Evolutionary conservation across 805 yeast genomes (phyloP).

Genomic region (Candida maltosa): DNA sequence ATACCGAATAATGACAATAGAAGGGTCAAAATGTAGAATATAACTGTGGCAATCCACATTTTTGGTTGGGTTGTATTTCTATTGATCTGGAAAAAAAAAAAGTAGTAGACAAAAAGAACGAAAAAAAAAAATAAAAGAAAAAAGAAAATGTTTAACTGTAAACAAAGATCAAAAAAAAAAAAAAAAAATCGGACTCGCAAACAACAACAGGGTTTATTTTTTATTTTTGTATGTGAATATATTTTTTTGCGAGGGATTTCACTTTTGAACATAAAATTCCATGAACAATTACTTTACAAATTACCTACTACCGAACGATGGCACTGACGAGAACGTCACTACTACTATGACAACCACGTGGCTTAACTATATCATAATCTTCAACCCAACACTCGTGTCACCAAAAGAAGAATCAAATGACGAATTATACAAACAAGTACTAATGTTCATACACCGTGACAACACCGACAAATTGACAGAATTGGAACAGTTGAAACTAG

Average conservation of each 20-base stretch:
- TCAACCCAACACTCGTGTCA: conserved; percentile 26
- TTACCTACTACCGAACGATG: too few species aligned
- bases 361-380: conserved; percentile 25
- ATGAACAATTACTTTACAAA: too few species aligned
- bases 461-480: conserved; percentile 9
- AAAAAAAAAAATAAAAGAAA: too few species aligned
- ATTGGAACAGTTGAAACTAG: conserved; percentile 23
- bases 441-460: conserved; percentile 21
- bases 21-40: conserved; percentile 26
- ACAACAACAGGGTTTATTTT: too few species aligned
- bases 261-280: too few species aligned
- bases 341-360: too few species aligned
- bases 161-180: neutral
- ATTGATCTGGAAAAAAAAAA: too few species aligned
- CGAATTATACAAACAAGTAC: conserved; percentile 28
- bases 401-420: conserved; percentile 24
- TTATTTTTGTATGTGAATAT: too few species aligned
- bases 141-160: neutral
- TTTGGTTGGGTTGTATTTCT: too few species aligned
- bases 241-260: too few species aligned
- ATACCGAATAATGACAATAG: conserved; percentile 29
- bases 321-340: too few species aligned
- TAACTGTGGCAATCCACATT: conserved; percentile 25
- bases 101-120: too few species aligned
- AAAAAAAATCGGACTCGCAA: neutral